phyloP scores from a whole-genome alignment of 2,329 filamentous ascomycete genomes.

The Pseudogymnoascus sp. region DNA sequence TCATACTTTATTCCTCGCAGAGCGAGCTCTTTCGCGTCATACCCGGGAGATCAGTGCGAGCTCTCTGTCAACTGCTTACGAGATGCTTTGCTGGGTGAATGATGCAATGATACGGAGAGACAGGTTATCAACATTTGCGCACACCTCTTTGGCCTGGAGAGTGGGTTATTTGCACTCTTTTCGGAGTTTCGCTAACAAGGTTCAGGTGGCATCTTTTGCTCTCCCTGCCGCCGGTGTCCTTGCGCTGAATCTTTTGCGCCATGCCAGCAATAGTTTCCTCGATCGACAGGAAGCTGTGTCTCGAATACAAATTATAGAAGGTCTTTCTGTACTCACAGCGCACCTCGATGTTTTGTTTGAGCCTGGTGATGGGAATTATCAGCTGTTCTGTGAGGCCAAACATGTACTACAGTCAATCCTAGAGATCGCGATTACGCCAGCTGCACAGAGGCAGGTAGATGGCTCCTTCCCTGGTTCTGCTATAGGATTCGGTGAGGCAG shows the following conservation, averaged over 20 bases:
- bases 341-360: background rate
- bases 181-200: background rate
- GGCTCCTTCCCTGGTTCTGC: background rate
- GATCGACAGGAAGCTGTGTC: background rate
- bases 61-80: background rate
- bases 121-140: background rate
- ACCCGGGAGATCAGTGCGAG: background rate
- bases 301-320: background rate
- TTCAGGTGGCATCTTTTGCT: background rate
- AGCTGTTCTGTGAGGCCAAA: background rate
- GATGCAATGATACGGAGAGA: conserved; percentile 1
- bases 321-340: background rate
- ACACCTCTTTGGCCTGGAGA: background rate
- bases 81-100: background rate
- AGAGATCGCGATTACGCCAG: background rate
- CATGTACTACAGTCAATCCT: background rate
- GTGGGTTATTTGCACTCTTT: background rate
- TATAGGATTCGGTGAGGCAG: background rate
- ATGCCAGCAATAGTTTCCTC: background rate
- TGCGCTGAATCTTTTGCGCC: background rate
- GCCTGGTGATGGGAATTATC: background rate
- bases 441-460: background rate
- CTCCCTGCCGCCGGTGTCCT: background rate
- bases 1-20: background rate
- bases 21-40: background rate